Evolutionary conservation across 2,329 filamentous ascomycete genomes (phyloP), one percentile per base, ranked within the genome.

Genomic region (Rosellinia necatrix): DNA sequence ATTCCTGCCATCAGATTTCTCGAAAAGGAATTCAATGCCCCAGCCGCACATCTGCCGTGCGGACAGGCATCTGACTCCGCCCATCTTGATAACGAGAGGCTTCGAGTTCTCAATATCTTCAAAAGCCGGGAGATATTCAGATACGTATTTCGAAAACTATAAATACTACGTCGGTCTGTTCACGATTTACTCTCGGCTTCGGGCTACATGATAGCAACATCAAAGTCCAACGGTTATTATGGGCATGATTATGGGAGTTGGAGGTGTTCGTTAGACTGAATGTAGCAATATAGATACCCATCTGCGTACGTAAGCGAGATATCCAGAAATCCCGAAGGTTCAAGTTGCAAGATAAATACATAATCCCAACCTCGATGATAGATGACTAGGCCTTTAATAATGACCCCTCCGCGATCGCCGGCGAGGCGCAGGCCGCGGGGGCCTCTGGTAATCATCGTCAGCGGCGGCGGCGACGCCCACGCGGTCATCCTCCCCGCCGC

Each of bases 1-100:
- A 99, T 99, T 64, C 94, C 94, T 0, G 91, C 91, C 0, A 97
- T 97, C 53, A 80, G 94, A 5, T 97, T 97, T 69, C 71, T 97
- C 32, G 93, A 97, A 72, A 96, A 96, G 75, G 91, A 96, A 67
- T 97, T 97, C 69, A 81, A 82, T 2, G 94, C 94, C 0, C 92
- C 92, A 0, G 93, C 94, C 0, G 93, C 93, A 0, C 92, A 97
- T 72, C 75, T 99, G 29, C 96, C 94, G 0, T 97, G 92, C 68
- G 96, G 96, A 0, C 92, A 97, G 74, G 92, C 93, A 10, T 97
- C 91, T 66, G 94, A 99, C 69, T 87, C 88, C 48, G 94, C 93
- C 15, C 94, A 99, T 81, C 75, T 99, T 73, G 91, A 96, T 68
- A 97, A 99, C 68, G 94, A 99, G 80, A 78, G 94, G n/a, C 77